Conservation (phyloP, 495 filamentous ascomycete species). For the Podospora appendiculata region DNA sequence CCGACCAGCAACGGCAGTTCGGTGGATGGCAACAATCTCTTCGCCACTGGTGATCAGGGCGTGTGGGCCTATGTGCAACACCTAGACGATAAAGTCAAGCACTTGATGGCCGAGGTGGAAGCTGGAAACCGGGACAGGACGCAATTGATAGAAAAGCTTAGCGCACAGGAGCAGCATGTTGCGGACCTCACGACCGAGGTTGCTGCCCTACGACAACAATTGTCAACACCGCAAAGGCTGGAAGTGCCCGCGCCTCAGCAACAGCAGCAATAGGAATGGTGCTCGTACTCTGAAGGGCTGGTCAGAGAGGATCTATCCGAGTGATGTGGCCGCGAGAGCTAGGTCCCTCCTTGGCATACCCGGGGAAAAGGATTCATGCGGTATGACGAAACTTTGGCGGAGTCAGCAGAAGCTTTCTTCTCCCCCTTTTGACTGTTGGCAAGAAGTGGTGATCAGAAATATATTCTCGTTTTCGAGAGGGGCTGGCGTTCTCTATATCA, state of each 20-base stretch:
- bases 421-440: too few species aligned
- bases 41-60: conserved; percentile 31
- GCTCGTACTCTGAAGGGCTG: too few species aligned
- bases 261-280: background rate
- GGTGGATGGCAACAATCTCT: conserved; percentile 34
- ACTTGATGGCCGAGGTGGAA: conserved; percentile 24
- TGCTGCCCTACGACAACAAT: conserved; percentile 13
- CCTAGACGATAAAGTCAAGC: conserved; percentile 40
- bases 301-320: too few species aligned
- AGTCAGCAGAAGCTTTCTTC: too few species aligned
- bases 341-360: too few species aligned
- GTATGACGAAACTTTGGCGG: too few species aligned
- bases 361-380: too few species aligned
- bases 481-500: too few species aligned
- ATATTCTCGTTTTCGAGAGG: too few species aligned
- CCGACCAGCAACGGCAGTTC: conserved; percentile 11
- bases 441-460: too few species aligned
- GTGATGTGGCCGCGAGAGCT: too few species aligned
- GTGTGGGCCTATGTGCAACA: conserved; percentile 43
- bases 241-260: background rate
- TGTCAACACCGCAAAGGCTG: background rate
- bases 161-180: conserved; percentile 31
- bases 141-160: conserved; percentile 29
- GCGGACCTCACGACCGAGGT: conserved; percentile 15
- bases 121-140: conserved; percentile 10